A percentile compares a stretch with the other conserved stretches of the same genome.
Evolutionary conservation across 306 rosid species (phyloP).

Genomic region (Lathyrus aphaca): DNA sequence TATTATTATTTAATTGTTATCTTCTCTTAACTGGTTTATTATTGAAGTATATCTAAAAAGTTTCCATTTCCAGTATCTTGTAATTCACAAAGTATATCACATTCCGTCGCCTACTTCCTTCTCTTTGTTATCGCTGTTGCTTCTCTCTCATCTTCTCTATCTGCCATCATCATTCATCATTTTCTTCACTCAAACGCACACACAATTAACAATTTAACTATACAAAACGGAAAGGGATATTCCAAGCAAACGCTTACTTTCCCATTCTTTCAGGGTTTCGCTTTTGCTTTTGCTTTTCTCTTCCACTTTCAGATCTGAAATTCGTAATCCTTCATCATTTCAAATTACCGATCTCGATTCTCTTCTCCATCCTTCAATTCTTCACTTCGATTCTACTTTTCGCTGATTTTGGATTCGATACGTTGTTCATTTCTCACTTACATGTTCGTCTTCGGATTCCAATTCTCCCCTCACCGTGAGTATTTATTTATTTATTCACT

Average conservation of each 20-base stretch:
- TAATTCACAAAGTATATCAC: constrained; percentile 16
- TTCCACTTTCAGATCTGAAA: constrained; percentile 64
- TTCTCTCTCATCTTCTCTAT: constrained; percentile 33
- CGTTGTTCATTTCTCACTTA: constrained; percentile 33
- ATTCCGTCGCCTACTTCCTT: constrained; percentile 19
- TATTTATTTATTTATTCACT: neutral
- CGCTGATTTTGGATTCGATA: constrained; percentile 46
- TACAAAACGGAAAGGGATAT: neutral
- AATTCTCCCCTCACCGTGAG: constrained; percentile 70
- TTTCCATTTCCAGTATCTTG: constrained; percentile 7
- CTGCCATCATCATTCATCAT: constrained; percentile 33
- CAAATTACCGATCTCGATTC: constrained; percentile 50
- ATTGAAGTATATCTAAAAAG: neutral
- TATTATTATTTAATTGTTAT: too few species aligned
- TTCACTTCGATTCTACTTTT: constrained; percentile 41
- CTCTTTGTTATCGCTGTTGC: neutral
- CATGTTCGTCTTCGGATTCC: constrained; percentile 66
- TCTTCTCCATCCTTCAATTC: constrained; percentile 8
- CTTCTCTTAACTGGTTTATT: too few species aligned
- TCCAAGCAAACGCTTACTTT: constrained; percentile 29
- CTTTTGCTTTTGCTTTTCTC: constrained; percentile 26
- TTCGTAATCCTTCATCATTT: constrained; percentile 38
- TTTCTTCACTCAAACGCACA: constrained; percentile 32
- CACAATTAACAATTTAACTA: constrained; percentile 1
- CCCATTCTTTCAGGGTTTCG: constrained; percentile 45